Evolutionary conservation across 2,329 filamentous ascomycete species (phyloP).

Genomic region (Botrytis cinerea): DNA sequence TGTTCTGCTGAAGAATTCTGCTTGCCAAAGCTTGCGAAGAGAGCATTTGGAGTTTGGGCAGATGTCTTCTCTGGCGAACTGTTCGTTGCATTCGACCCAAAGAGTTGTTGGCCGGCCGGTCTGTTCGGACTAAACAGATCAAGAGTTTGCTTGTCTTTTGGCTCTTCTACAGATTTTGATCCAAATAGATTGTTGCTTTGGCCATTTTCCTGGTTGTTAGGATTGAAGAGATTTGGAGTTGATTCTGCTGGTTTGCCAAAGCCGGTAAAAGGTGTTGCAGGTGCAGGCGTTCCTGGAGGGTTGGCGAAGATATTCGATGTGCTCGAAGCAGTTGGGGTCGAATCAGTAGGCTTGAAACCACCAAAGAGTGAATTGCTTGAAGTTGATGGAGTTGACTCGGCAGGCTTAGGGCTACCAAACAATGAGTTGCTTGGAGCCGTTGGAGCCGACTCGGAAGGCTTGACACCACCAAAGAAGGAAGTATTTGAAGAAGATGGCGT

Average conservation of each 20-base stretch:
- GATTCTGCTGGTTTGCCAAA: slow-evolving; percentile 5
- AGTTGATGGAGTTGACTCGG: background rate
- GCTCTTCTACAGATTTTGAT: slow-evolving; percentile 8
- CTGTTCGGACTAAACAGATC: slow-evolving; percentile 5
- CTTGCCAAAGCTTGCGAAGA: slow-evolving; percentile 15
- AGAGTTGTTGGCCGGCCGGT: background rate
- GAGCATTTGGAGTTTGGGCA: slow-evolving; percentile 6
- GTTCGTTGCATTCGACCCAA: slow-evolving; percentile 3
- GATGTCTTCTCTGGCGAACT: slow-evolving; percentile 1
- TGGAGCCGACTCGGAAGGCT: background rate
- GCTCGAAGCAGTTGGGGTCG: slow-evolving; percentile 1
- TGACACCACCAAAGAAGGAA: background rate
- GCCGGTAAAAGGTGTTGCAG: background rate
- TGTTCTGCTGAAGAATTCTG: background rate
- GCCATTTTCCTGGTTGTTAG: slow-evolving; percentile 7
- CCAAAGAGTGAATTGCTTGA: background rate
- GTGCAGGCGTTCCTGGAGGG: background rate
- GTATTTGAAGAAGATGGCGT: background rate
- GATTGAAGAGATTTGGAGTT: slow-evolving; percentile 11
- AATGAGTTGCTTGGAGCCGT: background rate
- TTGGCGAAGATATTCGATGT: slow-evolving; percentile 3
- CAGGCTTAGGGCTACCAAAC: background rate
- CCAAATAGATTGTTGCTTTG: slow-evolving; percentile 16
- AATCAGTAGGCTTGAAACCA: background rate
- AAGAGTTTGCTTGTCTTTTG: slow-evolving; percentile 10